Evolutionary conservation across 306 rosid species (phyloP), one percentile per base, ranked within the genome.

Genomic region (Benincasa hispida): DNA sequence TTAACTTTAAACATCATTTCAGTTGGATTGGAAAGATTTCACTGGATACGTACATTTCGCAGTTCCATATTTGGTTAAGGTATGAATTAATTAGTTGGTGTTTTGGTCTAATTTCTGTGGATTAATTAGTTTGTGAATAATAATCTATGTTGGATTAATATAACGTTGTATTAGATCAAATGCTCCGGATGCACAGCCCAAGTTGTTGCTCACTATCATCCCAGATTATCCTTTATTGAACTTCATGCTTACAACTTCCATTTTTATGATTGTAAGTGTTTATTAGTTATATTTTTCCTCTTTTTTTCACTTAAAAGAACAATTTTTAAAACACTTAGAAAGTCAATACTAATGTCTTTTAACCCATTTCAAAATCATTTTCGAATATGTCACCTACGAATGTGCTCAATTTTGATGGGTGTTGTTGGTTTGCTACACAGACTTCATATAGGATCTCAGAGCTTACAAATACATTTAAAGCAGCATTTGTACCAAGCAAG

Each of bases 21-120:
- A 93, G 98, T 72, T 93, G 98, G 98, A 97, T 93, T 82, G 98
- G 98, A 59, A 93, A 93, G 96, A 70, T 93, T 65, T 91, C 98
- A 4, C 85, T 93, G 82, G 98, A 93, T 81, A 93, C 98, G 68
- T 93, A 93, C 86, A 90, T 91, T 79, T 39, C 12, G 1, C 45
- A 39, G 45, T 39, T 39, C 45, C 45, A 39, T 39, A 39, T 39
- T 41, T 93, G 98, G 98, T 82, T 93, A 83, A 91, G 96, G 98
- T 92, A 88, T 45, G 51, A 45, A 45, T 45, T 0, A 45, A 45
- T 45, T 11, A 45, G 14, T 39, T 8, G 35, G 35, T 32, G 35
- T 32, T 32, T 32, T 32, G 35, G 4, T 32, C 5, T 32, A 3
- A 32, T 32, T 32, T 32, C 35, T 32, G 5, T 32, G 35, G 5